Conservation (phyloP, 2,329 filamentous ascomycete species). For the Incumbomyces lentus region DNA sequence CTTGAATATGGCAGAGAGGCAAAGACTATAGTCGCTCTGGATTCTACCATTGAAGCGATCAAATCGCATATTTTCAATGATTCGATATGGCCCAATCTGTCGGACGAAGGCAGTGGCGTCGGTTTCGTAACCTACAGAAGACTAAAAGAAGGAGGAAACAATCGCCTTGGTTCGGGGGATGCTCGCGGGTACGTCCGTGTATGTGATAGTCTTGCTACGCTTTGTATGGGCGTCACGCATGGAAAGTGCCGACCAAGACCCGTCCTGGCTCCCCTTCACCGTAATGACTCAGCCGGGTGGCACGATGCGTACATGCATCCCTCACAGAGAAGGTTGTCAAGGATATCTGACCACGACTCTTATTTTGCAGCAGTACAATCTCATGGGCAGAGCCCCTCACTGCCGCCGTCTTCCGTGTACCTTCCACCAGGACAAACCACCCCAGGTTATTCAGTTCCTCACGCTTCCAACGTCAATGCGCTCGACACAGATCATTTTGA, state of each 20-base stretch:
- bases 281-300: conserved; percentile 38
- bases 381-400: conserved; percentile 11
- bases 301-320: conserved; percentile 39
- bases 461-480: conserved; percentile 19
- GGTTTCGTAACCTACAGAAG: conserved; percentile 85
- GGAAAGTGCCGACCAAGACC: conserved; percentile 75
- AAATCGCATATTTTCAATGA: conserved; percentile 97
- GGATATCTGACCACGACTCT: conserved; percentile 20
- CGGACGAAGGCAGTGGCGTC: conserved; percentile 89
- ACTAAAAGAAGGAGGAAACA: conserved; percentile 78
- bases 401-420: not conserved
- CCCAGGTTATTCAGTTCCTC: conserved; percentile 8
- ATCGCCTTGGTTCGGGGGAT: conserved; percentile 69
- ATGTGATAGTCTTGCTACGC: conserved; percentile 78
- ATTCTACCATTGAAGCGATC: conserved; percentile 81
- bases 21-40: conserved; percentile 76
- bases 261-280: conserved; percentile 45
- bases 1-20: conserved; percentile 65
- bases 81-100: conserved; percentile 93
- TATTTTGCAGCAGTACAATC: conserved; percentile 19
- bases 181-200: conserved; percentile 78
- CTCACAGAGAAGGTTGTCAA: conserved; percentile 19
- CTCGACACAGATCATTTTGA: conserved; percentile 29
- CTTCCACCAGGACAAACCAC: conserved; percentile 13
- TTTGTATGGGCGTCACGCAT: conserved; percentile 78